Conservation (phyloP, 129 eudicot species). For the Ambrosia trifida region DNA sequence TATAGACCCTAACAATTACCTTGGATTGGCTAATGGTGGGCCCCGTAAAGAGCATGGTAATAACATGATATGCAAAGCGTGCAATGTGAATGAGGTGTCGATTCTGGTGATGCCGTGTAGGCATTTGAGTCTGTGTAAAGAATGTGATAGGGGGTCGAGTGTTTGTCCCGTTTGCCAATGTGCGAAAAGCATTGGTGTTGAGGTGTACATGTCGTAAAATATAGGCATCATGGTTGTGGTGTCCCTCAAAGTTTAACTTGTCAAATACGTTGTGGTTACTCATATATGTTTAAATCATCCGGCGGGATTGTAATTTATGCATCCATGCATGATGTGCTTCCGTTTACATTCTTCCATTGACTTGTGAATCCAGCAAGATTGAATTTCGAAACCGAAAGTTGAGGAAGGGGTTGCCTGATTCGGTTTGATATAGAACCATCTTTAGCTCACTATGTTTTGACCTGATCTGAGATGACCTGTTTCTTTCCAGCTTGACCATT, state of each 20-base stretch:
- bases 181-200: conserved; percentile 68
- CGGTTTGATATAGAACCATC: no score
- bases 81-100: conserved; percentile 68
- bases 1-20: conserved; percentile 58
- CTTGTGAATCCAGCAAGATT: background rate
- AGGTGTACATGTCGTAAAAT: conserved; percentile 73
- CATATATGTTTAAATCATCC: conserved; percentile 13
- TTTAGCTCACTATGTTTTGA: no score
- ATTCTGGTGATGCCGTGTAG: conserved; percentile 90
- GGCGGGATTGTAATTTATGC: conserved; percentile 11
- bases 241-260: conserved; percentile 24
- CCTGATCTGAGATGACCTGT: no score
- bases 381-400: background rate
- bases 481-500: no score
- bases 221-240: conserved; percentile 24
- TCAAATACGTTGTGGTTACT: conserved; percentile 31
- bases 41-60: conserved; percentile 26
- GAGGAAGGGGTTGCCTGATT: background rate
- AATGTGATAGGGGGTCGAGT: conserved; percentile 59
- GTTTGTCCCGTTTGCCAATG: conserved; percentile 82
- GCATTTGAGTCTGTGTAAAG: conserved; percentile 88
- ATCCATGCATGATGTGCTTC: background rate
- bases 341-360: background rate
- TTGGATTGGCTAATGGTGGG: conserved; percentile 31
- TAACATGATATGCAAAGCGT: conserved; percentile 56